These are phyloP conservation scores for Colletotrichum destructivum DNA, from an alignment of 2,329 filamentous ascomycete genomes.

Conservation along the genomic window DNA sequence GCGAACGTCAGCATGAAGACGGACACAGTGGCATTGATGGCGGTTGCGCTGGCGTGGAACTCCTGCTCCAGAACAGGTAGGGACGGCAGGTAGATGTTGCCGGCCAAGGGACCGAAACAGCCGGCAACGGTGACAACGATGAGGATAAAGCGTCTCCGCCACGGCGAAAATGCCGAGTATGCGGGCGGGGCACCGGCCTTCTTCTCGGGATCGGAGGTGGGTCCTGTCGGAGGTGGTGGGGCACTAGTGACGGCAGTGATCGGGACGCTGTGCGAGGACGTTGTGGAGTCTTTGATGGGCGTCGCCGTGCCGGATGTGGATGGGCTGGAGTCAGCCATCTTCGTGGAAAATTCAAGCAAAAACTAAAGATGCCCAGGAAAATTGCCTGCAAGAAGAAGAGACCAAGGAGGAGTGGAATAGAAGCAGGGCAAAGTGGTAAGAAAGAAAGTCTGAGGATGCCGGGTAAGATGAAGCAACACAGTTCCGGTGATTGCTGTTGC, in stretches of 20 bases:
- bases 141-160: slow-evolving; percentile 55
- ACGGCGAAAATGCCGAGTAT: slow-evolving; percentile 56
- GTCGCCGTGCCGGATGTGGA: slow-evolving; percentile 28
- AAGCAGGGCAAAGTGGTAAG: background rate
- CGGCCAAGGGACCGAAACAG: slow-evolving; percentile 60
- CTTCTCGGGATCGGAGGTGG: slow-evolving; percentile 40
- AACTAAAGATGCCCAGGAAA: background rate
- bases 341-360: background rate
- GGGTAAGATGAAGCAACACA: slow-evolving; percentile 4
- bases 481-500: slow-evolving; percentile 9
- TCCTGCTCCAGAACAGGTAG: slow-evolving; percentile 55
- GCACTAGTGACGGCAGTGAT: background rate
- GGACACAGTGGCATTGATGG: slow-evolving; percentile 60
- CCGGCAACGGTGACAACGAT: slow-evolving; percentile 57
- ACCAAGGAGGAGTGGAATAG: background rate
- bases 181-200: slow-evolving; percentile 38
- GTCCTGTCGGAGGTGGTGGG: slow-evolving; percentile 5
- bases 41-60: slow-evolving; percentile 53
- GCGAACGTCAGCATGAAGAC: slow-evolving; percentile 62
- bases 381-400: background rate
- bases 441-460: background rate
- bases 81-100: slow-evolving; percentile 60
- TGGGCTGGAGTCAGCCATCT: slow-evolving; percentile 27
- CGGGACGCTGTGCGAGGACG: background rate
- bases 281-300: slow-evolving; percentile 17